phyloP scores from a whole-genome alignment of 2,329 filamentous ascomycete genomes.

The Verticillium zaregamsianum region DNA sequence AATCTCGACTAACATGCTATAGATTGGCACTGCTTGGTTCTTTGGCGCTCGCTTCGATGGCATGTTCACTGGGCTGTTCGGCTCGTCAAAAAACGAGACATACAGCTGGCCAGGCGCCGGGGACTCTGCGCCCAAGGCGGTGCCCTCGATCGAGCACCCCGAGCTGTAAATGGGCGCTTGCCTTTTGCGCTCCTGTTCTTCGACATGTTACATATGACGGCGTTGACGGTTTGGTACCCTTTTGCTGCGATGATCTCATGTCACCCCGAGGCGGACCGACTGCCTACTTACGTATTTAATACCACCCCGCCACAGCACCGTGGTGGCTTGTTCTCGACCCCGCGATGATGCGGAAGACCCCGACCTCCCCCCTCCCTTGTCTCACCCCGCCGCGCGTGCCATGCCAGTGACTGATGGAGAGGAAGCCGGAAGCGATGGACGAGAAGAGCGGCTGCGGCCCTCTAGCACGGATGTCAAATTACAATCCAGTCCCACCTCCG shows the following conservation, averaged over 20 bases:
- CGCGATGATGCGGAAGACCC: neutral
- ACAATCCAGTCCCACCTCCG: constrained; percentile 68
- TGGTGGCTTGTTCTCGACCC: neutral
- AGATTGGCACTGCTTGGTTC: constrained; percentile 76
- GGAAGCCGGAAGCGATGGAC: neutral
- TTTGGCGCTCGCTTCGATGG: constrained; percentile 78
- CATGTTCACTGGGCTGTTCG: constrained; percentile 4
- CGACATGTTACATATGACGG: constrained; percentile 2
- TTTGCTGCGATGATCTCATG: neutral
- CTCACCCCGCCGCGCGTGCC: neutral
- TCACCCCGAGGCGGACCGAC: neutral
- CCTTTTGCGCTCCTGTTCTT: neutral
- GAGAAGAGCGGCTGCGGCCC: constrained; percentile 1
- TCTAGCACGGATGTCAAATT: constrained; percentile 99
- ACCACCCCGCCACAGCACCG: constrained; percentile 2
- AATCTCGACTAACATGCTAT: constrained; percentile 2
- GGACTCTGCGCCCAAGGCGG: neutral
- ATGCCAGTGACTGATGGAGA: neutral
- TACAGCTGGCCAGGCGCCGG: constrained; percentile 9
- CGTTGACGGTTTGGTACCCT: constrained; percentile 1
- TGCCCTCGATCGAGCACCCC: constrained; percentile 7
- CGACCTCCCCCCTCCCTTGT: neutral
- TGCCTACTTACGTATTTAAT: constrained; percentile 5
- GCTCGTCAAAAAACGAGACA: constrained; percentile 5
- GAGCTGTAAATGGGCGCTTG: constrained; percentile 8